Base-by-base conservation (phyloP, 306 rosid genomes). In the Datisca glomerata region DNA sequence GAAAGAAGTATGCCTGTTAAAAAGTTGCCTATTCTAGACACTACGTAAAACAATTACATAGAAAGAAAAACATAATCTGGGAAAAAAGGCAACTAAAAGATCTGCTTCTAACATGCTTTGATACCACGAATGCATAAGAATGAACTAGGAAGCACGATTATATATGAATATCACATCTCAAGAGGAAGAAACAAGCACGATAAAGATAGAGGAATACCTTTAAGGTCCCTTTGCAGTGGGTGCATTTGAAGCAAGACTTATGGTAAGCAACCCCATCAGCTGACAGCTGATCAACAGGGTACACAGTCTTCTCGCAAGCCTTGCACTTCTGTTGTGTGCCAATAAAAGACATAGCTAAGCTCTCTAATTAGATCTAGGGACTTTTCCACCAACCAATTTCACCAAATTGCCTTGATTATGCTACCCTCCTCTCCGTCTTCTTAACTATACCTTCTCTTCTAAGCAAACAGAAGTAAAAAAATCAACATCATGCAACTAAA, bases 221-320 rank as follows among this genome's bases (percentile, higher is more conserved):
- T 32, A 87, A 60, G 13, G 97, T 87, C 51, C 97, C 97, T 65
- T 87, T 87, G 89, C 94, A 87, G 45, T 87, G 97, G 67, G 82
- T 61, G 68, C 97, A 83, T 52, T 89, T 83, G 76, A 87, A 87
- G 70, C 97, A 87, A 58, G 89, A 74, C 71, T 87, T 87, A 35
- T 87, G 96, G 41, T 76, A 87, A 47, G 76, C 53, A 67, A 81
- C 38, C 27, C 94, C 97, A 86, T 86, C 96, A 12, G 86, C 94
- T 10, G 94, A 86, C 24, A 86, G 70, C 65, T 81, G 83, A 70
- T 86, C 96, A 28, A 86, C 92, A 0, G 94, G 96, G 38, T 86
- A 86, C 12, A 86, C 96, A 18, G 94, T 86, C 75, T 86, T 86
- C 66, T 70, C 79, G 43, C 96, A 86, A 47, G 93, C 94, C 81